A percentile compares a stretch with the other conserved stretches of the same genome.
Conservation (phyloP, 768 basidiomycete genomes). For the Termitomyces sp. region DNA sequence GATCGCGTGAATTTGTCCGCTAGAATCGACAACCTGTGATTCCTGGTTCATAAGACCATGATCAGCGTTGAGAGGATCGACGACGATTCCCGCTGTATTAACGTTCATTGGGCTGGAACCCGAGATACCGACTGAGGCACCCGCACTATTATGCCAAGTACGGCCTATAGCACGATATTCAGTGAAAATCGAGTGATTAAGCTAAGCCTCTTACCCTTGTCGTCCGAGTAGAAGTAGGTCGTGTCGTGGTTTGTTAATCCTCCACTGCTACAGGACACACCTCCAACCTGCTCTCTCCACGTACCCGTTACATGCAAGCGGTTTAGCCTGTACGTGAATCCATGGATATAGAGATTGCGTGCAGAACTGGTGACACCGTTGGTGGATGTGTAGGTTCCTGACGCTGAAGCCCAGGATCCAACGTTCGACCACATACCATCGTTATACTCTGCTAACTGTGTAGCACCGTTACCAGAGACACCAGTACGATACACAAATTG, state of each 20-base stretch:
- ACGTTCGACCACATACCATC: constrained; percentile 36
- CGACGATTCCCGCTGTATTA: constrained; percentile 36
- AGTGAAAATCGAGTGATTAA: neutral
- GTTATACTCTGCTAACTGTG: constrained; percentile 41
- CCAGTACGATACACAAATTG: constrained; percentile 45
- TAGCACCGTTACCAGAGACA: constrained; percentile 41
- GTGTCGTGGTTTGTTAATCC: constrained; percentile 47
- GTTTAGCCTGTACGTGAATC: constrained; percentile 34
- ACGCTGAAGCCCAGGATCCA: constrained; percentile 40
- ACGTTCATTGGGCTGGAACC: constrained; percentile 37
- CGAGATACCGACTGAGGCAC: constrained; percentile 31
- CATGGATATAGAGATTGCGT: constrained; percentile 43
- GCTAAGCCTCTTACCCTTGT: constrained; percentile 26
- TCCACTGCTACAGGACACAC: constrained; percentile 35
- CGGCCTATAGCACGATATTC: constrained; percentile 24
- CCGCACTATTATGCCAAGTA: constrained; percentile 40
- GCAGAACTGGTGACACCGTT: constrained; percentile 34
- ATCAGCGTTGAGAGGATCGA: constrained; percentile 39
- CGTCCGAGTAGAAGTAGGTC: constrained; percentile 40
- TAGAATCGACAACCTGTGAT: constrained; percentile 40
- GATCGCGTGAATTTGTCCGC: constrained; percentile 38
- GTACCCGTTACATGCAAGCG: constrained; percentile 40
- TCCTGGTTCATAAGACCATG: constrained; percentile 51
- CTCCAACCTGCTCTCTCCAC: constrained; percentile 40
- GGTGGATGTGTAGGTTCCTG: constrained; percentile 37